phyloP scores from a whole-genome alignment of 2,329 filamentous ascomycete species.

The Alternaria angustiovoidea region DNA sequence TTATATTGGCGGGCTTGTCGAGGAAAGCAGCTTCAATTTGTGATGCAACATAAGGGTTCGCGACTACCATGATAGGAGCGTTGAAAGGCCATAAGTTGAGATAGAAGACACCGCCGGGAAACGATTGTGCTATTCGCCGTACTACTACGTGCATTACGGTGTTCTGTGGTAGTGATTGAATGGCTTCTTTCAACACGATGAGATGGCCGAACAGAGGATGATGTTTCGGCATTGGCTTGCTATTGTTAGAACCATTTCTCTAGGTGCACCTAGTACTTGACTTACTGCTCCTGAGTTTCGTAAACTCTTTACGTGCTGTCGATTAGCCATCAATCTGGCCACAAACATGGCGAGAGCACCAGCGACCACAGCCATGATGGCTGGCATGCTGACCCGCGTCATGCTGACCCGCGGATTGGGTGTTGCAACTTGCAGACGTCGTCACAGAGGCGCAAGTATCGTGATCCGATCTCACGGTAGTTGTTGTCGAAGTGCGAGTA shows the following conservation, averaged over 20 bases:
- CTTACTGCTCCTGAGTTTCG: conserved; percentile 9
- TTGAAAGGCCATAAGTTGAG: conserved; percentile 31
- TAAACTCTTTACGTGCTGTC: conserved; percentile 9
- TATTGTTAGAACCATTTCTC: neutral
- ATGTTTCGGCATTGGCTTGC: conserved; percentile 23
- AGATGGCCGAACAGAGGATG: conserved; percentile 24
- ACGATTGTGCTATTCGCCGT: conserved; percentile 34
- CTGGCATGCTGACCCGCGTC: conserved; percentile 8
- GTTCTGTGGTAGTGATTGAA: conserved; percentile 14
- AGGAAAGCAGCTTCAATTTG: conserved; percentile 19
- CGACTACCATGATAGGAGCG: conserved; percentile 15
- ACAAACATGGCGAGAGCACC: conserved; percentile 9
- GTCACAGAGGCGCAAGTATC: neutral
- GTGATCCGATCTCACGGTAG: neutral
- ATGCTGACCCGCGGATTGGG: conserved; percentile 2
- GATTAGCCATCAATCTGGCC: conserved; percentile 9
- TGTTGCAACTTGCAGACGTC: neutral
- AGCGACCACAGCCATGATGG: conserved; percentile 7
- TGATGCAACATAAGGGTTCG: conserved; percentile 14
- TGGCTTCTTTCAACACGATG: conserved; percentile 15
- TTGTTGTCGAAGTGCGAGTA: neutral
- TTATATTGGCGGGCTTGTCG: conserved; percentile 29
- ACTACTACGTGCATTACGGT: conserved; percentile 16
- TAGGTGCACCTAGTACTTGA: neutral
- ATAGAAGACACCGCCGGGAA: conserved; percentile 22